phyloP scores from a whole-genome alignment of 257 asterid species.

The Fraxinus anomala region DNA sequence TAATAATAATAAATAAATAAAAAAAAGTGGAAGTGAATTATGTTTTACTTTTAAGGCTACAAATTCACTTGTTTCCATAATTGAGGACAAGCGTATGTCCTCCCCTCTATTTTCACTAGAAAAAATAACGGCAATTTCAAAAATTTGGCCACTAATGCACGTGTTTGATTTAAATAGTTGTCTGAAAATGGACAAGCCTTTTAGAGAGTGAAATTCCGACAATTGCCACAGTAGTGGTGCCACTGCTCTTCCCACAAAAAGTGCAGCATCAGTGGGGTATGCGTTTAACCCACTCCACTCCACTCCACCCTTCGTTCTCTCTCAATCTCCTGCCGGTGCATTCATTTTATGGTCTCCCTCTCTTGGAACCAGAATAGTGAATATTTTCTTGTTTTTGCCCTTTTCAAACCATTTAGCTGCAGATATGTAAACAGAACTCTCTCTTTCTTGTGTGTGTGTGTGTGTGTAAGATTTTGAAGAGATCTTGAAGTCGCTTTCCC shows the following conservation, averaged over 20 bases:
- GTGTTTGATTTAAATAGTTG: neutral
- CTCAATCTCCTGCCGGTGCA: neutral
- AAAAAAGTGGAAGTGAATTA: no score
- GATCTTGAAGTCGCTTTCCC: conserved; percentile 46
- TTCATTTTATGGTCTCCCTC: neutral
- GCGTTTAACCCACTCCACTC: neutral
- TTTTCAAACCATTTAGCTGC: conserved; percentile 3
- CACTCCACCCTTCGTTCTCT: neutral
- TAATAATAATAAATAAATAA: no score
- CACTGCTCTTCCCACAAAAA: conserved; percentile 18
- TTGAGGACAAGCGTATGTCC: no score
- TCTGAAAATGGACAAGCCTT: neutral
- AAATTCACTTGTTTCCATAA: no score
- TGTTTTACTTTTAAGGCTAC: no score
- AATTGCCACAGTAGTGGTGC: neutral
- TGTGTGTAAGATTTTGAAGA: no score
- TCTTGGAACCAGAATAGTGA: conserved; percentile 23
- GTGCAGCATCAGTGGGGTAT: conserved; percentile 35
- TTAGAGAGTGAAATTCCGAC: neutral
- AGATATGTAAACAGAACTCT: neutral
- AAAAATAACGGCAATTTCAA: neutral
- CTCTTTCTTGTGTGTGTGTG: neutral
- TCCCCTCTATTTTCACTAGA: no score
- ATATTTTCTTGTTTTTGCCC: neutral
- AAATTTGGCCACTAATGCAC: neutral